Evolutionary conservation across 31 red algal genomes (phyloP).

Genomic region (Asparagopsis taxiformis): DNA sequence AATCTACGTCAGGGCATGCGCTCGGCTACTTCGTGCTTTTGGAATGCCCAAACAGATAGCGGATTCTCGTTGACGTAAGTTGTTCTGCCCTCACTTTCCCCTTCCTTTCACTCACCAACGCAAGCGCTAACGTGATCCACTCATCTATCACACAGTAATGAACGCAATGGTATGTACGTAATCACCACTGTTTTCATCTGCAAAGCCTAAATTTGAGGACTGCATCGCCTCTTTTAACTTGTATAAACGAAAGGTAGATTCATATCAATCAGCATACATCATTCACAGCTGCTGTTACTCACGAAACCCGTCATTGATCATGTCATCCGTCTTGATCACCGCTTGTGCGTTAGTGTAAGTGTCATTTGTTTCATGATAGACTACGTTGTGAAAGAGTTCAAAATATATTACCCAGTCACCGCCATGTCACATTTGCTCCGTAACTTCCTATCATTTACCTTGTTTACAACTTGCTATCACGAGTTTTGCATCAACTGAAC

Average conservation of each 20-base stretch:
- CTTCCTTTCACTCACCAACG: no score
- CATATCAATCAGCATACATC: no score
- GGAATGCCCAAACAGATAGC: slow-evolving; percentile 71
- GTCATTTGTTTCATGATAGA: no score
- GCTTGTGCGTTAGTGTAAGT: no score
- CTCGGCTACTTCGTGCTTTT: slow-evolving; percentile 72
- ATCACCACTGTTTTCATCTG: slow-evolving; percentile 83
- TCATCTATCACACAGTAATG: slow-evolving; percentile 16
- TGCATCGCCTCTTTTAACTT: background rate
- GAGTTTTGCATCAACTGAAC: slow-evolving; percentile 16
- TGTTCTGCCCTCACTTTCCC: no score
- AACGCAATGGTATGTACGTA: slow-evolving; percentile 78
- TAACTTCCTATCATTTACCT: background rate
- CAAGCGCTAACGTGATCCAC: background rate
- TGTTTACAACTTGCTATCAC: background rate
- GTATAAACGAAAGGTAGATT: background rate
- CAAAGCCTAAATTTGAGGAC: slow-evolving; percentile 35
- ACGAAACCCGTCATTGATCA: no score
- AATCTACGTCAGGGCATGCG: slow-evolving; percentile 76
- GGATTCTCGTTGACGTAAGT: slow-evolving; percentile 70
- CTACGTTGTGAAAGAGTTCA: no score
- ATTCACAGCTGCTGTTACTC: no score
- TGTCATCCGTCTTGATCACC: no score
- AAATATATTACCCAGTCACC: background rate
- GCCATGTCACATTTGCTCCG: background rate